A percentile compares a stretch with the other conserved stretches of the same genome.
phyloP scores from a whole-genome alignment of 345 rosid genomes.

The Populus deltoides region DNA sequence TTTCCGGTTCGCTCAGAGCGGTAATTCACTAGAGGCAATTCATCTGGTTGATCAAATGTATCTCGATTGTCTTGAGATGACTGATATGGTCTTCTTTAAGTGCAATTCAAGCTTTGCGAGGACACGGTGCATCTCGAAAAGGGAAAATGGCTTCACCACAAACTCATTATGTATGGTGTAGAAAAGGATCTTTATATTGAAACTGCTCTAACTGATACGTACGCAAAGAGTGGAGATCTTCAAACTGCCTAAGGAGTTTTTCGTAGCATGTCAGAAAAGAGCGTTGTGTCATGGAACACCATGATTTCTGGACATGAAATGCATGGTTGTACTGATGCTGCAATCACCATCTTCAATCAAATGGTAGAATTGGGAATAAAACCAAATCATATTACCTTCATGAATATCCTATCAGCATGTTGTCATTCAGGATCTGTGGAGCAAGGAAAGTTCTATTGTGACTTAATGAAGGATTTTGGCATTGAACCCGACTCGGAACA shows the following conservation, averaged over 20 bases:
- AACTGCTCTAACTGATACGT: slow-evolving; percentile 69
- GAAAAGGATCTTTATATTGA: slow-evolving; percentile 47
- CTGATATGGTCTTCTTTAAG: slow-evolving; percentile 55
- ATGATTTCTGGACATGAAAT: slow-evolving; percentile 73
- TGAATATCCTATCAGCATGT: slow-evolving; percentile 78
- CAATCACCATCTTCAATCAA: slow-evolving; percentile 52
- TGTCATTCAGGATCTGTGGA: slow-evolving; percentile 71
- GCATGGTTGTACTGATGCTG: slow-evolving; percentile 55
- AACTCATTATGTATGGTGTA: slow-evolving; percentile 44
- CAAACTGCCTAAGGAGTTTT: slow-evolving; percentile 46
- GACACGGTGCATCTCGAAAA: slow-evolving; percentile 50
- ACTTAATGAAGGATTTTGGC: slow-evolving; percentile 51
- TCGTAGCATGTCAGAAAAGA: slow-evolving; percentile 42
- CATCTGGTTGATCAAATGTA: slow-evolving; percentile 62
- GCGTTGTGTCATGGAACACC: slow-evolving; percentile 72
- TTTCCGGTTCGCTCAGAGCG: slow-evolving; percentile 56
- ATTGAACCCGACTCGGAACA: slow-evolving; percentile 67
- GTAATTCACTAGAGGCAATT: slow-evolving; percentile 53
- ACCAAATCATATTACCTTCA: slow-evolving; percentile 81
- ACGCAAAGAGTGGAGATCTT: slow-evolving; percentile 78
- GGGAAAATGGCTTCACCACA: slow-evolving; percentile 78
- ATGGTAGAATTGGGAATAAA: slow-evolving; percentile 58
- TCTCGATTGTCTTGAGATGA: slow-evolving; percentile 35
- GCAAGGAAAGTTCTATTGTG: slow-evolving; percentile 57
- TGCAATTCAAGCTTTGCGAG: slow-evolving; percentile 66